phyloP scores from a whole-genome alignment of 306 rosid species.

The Lathyrus oleraceus region DNA sequence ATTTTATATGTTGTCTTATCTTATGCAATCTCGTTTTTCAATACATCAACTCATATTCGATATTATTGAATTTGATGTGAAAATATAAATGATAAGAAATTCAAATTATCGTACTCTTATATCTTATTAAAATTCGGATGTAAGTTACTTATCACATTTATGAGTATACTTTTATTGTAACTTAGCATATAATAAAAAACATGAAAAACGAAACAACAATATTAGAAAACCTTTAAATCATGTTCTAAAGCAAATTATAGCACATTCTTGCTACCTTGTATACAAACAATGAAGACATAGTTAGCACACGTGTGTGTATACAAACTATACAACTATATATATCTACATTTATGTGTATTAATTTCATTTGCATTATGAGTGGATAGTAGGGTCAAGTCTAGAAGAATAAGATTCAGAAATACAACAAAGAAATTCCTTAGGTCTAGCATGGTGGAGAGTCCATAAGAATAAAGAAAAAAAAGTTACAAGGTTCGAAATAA shows the following conservation, averaged over 20 bases:
- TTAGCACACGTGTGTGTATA: constrained; percentile 34
- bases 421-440: constrained; percentile 47
- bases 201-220: not conserved
- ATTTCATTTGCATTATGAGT: constrained; percentile 47
- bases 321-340: not conserved
- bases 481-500: constrained; percentile 49
- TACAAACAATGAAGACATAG: constrained; percentile 26
- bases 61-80: no score
- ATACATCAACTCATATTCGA: no score
- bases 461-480: constrained; percentile 43
- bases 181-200: not conserved
- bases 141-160: not conserved
- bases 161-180: not conserved
- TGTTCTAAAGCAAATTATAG: constrained; percentile 18
- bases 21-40: no score
- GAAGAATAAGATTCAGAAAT: constrained; percentile 71
- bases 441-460: constrained; percentile 69
- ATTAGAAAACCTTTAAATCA: constrained; percentile 14
- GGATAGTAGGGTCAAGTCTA: constrained; percentile 54
- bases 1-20: no score
- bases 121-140: no score
- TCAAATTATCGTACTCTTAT: no score
- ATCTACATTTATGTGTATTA: constrained; percentile 2
- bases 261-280: constrained; percentile 30
- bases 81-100: no score